Base-by-base conservation (phyloP, 1,284 basidiomycete genomes). In the Ustilago cynodontis region DNA sequence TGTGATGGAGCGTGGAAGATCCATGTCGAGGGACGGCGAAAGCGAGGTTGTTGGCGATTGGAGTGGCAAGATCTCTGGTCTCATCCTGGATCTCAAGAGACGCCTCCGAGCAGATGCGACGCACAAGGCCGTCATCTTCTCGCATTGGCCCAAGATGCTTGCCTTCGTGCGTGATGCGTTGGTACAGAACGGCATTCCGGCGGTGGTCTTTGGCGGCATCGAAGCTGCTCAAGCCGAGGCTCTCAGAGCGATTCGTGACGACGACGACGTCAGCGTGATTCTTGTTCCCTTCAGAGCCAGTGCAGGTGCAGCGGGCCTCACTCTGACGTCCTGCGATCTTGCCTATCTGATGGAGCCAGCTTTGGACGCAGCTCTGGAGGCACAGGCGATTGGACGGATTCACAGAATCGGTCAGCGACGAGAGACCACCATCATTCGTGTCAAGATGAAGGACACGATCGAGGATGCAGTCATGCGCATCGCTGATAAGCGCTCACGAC, bases 241-340 rank as follows among this genome's bases (percentile, higher is more conserved):
- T 8, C 54, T 81, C 28, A 16, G 65, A n/a, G 64, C 66, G 37
- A 79, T 81, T 39, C 65, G 74, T 37, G 75, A 77, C 62, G 77
- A 79, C 35, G 62, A 64, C 2, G 18, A 73, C 14, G 67, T 71
- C 33, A 54, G 55, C 14, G 77, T 75, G 5, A 70, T 81, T 22
- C 61, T 77, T 6, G 77, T 79, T 6, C 79, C 79, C 1, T 70
- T 81, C 52, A 57, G 66, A 14, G 77, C 70, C 37, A 74, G 65
- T 50, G 77, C 78, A n/a, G 79, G 79, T 10, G 79, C 79, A 11
- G 79, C 79, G 4, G 79, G 79, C 9, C 68, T 81, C 7, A 79
- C 79, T 10, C 66, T 81, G 16, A 81, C 73, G 14, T 69, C 66
- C 24, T 75, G 78, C 54, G 55, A 77, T 47, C 53, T 80, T 9